phyloP scores from a whole-genome alignment of 2,329 filamentous ascomycete genomes.

The Penicillium sp. region DNA sequence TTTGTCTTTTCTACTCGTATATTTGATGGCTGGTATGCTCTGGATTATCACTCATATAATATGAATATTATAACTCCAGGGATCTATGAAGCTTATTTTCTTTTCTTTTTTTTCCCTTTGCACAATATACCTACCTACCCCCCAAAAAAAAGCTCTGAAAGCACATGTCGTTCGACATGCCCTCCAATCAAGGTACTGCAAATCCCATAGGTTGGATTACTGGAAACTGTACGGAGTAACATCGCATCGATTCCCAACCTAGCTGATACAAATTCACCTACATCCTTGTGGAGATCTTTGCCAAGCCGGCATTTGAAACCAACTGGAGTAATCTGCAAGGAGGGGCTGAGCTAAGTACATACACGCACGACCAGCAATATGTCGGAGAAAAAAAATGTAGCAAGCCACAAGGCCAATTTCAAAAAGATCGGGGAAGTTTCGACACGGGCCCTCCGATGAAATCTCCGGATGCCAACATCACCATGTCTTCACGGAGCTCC shows the following conservation, averaged over 20 bases:
- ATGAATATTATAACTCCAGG: too few species aligned
- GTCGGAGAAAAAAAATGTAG: neutral
- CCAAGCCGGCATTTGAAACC: neutral
- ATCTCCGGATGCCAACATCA: too few species aligned
- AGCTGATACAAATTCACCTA: neutral
- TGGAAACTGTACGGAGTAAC: neutral
- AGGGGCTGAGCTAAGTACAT: neutral
- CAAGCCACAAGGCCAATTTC: neutral
- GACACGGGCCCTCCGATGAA: neutral
- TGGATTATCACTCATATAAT: neutral
- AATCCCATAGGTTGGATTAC: too few species aligned
- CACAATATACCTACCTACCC: too few species aligned
- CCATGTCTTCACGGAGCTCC: too few species aligned
- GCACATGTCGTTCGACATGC: too few species aligned
- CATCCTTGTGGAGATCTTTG: neutral
- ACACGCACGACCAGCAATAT: neutral
- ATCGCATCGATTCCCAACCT: neutral
- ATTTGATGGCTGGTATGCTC: neutral
- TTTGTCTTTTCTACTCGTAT: neutral
- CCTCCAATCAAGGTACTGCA: too few species aligned
- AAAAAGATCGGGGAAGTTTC: neutral
- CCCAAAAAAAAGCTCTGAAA: too few species aligned
- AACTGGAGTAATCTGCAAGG: slow-evolving; percentile 9
- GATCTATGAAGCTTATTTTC: too few species aligned
- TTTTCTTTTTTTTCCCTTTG: too few species aligned